phyloP scores from a whole-genome alignment of 345 rosid genomes.

The Euphorbia pulcherrima region DNA sequence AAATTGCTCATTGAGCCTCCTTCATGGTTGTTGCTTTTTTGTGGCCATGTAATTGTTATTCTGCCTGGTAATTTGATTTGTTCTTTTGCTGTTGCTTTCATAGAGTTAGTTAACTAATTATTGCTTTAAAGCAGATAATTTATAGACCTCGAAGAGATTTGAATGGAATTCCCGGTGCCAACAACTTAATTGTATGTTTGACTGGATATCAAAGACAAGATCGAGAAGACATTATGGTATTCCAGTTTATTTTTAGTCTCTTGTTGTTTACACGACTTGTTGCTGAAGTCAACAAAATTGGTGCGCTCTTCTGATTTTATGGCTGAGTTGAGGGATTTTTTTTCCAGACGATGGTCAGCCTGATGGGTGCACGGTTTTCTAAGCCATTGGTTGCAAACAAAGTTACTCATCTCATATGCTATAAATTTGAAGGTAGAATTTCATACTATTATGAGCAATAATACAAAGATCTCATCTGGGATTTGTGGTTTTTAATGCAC shows the following conservation, averaged over 20 bases:
- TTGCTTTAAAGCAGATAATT: conserved; percentile 48
- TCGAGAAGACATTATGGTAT: conserved; percentile 89
- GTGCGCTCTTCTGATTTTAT: conserved; percentile 10
- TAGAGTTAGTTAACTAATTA: not conserved
- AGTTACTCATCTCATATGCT: conserved; percentile 90
- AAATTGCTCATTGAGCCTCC: not conserved
- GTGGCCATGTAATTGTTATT: not conserved
- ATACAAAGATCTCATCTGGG: not conserved
- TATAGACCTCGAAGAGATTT: conserved; percentile 70
- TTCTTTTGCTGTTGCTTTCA: not conserved
- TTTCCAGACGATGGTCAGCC: conserved; percentile 74
- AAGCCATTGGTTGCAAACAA: conserved; percentile 85
- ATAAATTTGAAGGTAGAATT: conserved; percentile 83
- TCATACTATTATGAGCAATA: conserved; percentile 9
- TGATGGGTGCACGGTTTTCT: conserved; percentile 91
- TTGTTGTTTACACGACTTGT: conserved; percentile 3
- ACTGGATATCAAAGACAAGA: conserved; percentile 92
- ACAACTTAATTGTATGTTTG: conserved; percentile 59
- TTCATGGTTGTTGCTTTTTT: not conserved
- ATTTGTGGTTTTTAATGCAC: not conserved
- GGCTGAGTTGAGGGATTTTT: not conserved
- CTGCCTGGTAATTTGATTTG: not conserved
- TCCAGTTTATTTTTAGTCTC: not conserved
- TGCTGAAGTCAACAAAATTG: not conserved
- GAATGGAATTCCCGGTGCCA: conserved; percentile 78